Evolutionary conservation across 345 rosid species (phyloP), one percentile per base, ranked within the genome.

Genomic region (Citrus mangshanensis): DNA sequence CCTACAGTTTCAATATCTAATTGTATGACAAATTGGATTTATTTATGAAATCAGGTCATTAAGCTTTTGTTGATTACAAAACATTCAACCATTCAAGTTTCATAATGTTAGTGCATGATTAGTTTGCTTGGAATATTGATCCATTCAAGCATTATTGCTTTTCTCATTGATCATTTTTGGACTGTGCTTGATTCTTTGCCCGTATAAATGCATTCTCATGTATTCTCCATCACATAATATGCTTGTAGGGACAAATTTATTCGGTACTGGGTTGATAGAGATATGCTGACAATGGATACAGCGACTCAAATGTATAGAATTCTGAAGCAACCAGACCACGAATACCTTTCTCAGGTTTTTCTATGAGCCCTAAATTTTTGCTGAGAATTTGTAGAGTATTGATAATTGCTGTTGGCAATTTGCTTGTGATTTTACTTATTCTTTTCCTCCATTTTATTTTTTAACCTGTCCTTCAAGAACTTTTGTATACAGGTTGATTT

Each of bases 261-360:
- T 78, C 82, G 86, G 73, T 93, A 88, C 82, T 95, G 98, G 99
- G 80, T 93, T 78, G 88, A 87, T 81, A 77, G 89, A 60, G 88
- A 93, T 81, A 80, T 95, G 92, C 80, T 93, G 82, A 82, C 89
- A 9, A 80, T 90, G 97, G 97, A 93, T 79, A 42, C 68, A 77
- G 89, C 90, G 30, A 87, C 93, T 62, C 92, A 90, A 79, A 85
- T 91, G 40, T 93, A 84, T 80, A 87, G 79, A 72, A 87, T 95
- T 82, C 78, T 95, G 73, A 93, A 90, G 88, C 93, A 89, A 78
- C 93, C 95, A 79, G 89, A 85, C 51, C 74, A 77, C 77, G 89
- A 88, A 55, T 86, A 90, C 88, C 95, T 95, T 49, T 88, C 89
- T 83, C 89, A 93, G 97, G 99, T 95, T 74, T 81, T 42, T 10